These are phyloP conservation scores for Aspergillus funiculosus DNA, from an alignment of 495 filamentous ascomycete genomes.

Conservation along the genomic window DNA sequence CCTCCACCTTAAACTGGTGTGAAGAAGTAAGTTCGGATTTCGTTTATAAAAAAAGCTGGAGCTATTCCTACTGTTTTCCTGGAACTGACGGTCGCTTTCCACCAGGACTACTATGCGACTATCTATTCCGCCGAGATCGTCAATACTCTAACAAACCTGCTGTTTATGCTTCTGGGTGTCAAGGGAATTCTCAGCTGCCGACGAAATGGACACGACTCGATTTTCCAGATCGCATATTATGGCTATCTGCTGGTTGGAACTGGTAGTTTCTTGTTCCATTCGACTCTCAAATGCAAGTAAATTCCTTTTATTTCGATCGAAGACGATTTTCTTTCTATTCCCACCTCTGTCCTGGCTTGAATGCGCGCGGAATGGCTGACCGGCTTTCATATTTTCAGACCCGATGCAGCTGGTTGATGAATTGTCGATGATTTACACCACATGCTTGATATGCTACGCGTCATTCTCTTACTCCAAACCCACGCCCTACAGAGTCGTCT, in stretches of 20 bases:
- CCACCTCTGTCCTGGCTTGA: neutral
- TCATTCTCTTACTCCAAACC: conserved; percentile 72
- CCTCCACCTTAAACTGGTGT: conserved; percentile 88
- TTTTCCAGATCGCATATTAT: conserved; percentile 64
- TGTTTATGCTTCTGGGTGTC: conserved; percentile 68
- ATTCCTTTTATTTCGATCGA: too few relatives aligned
- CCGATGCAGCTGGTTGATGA: conserved; percentile 98
- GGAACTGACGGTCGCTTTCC: neutral
- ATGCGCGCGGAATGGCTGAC: conserved; percentile 14
- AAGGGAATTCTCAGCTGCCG: conserved; percentile 68
- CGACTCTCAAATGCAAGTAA: conserved; percentile 68
- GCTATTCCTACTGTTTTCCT: neutral
- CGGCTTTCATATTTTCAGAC: conserved; percentile 46
- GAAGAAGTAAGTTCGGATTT: conserved; percentile 62
- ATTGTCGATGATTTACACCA: conserved; percentile 96
- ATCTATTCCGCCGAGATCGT: conserved; percentile 58
- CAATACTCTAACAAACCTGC: conserved; percentile 72
- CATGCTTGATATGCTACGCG: conserved; percentile 85
- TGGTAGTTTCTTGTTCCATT: conserved; percentile 78
- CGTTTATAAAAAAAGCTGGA: too few relatives aligned
- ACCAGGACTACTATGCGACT: conserved; percentile 57
- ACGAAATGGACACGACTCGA: conserved; percentile 61
- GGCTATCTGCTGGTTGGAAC: conserved; percentile 77
- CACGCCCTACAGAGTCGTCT: conserved; percentile 42
- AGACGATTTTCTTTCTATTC: too few relatives aligned